These are phyloP conservation scores for Hypholoma fasciculare DNA, from an alignment of 768 basidiomycete species.

Conservation along the genomic window DNA sequence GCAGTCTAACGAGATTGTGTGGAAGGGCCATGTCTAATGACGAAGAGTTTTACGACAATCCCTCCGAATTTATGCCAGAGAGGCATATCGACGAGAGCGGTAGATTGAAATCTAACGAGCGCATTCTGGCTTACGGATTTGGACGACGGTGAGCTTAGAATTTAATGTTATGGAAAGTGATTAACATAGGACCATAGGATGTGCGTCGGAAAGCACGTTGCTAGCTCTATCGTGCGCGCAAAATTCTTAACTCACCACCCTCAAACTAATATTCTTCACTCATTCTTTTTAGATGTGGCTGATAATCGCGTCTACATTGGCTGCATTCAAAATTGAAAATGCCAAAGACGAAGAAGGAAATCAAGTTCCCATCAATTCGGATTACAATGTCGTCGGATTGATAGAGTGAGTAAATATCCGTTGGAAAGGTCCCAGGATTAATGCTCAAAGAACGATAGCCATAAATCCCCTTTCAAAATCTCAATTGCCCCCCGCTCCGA, in stretches of 20 bases:
- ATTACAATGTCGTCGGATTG: conserved; percentile 1
- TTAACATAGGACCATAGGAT: background rate
- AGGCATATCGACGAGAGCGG: conserved; percentile 2
- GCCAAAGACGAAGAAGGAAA: conserved; percentile 23
- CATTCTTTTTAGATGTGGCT: conserved; percentile 17
- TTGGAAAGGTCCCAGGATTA: background rate
- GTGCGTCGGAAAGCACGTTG: conserved; percentile 1
- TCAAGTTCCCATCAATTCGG: conserved; percentile 11
- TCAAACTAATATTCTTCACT: too few relatives aligned
- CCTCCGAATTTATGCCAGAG: conserved; percentile 4
- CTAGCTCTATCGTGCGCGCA: conserved; percentile 2
- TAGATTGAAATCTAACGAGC: background rate
- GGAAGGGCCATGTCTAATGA: conserved; percentile 8
- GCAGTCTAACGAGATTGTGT: too few relatives aligned
- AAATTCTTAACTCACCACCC: too few relatives aligned
- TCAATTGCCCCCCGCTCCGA: background rate
- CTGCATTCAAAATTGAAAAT: conserved; percentile 26
- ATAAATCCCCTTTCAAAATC: background rate
- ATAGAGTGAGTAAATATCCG: background rate
- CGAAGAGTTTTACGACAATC: conserved; percentile 5
- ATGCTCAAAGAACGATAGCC: background rate
- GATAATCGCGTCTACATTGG: conserved; percentile 25
- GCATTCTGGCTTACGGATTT: conserved; percentile 2
- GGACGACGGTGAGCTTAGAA: background rate
- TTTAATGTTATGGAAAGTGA: background rate